Percentiles rank a stretch among this genome's conserved stretches.
These are phyloP conservation scores for Saturnispora kantuleensis DNA, from an alignment of 805 yeast species.

Conservation along the genomic window DNA sequence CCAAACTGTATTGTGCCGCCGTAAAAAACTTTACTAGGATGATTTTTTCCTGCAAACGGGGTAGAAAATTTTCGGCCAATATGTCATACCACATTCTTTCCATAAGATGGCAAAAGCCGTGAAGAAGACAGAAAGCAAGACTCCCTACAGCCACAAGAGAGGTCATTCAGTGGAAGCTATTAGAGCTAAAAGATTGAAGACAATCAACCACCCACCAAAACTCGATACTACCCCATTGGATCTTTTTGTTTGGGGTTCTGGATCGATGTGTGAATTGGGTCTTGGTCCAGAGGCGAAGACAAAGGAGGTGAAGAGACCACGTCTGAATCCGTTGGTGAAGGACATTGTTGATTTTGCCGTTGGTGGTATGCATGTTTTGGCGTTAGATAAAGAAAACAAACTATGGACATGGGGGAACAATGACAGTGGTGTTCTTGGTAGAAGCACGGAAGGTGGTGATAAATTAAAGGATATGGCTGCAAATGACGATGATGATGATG, in stretches of 20 bases:
- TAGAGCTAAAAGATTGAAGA: slow-evolving; percentile 40
- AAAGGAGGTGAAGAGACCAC: slow-evolving; percentile 91
- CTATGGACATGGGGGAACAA: slow-evolving; percentile 99
- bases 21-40: background rate
- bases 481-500: slow-evolving; percentile 48
- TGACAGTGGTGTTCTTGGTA: slow-evolving; percentile 84
- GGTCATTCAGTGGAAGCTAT: slow-evolving; percentile 33
- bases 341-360: slow-evolving; percentile 81
- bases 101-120: slow-evolving; percentile 15
- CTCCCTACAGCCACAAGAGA: slow-evolving; percentile 23
- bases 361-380: slow-evolving; percentile 94
- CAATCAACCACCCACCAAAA: slow-evolving; percentile 32
- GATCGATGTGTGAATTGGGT: slow-evolving; percentile 96
- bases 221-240: slow-evolving; percentile 45
- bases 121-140: slow-evolving; percentile 31
- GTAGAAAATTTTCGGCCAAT: too few relatives aligned
- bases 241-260: slow-evolving; percentile 91
- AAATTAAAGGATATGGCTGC: slow-evolving; percentile 59
- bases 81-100: too few relatives aligned
- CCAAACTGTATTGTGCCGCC: too few relatives aligned
- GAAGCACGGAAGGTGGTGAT: slow-evolving; percentile 65
- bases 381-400: slow-evolving; percentile 61
- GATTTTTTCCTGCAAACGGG: background rate
- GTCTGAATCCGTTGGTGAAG: slow-evolving; percentile 68
- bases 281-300: slow-evolving; percentile 91